These are phyloP conservation scores for Lactifluus subvellereus DNA, from an alignment of 768 basidiomycete genomes.

Conservation along the genomic window DNA sequence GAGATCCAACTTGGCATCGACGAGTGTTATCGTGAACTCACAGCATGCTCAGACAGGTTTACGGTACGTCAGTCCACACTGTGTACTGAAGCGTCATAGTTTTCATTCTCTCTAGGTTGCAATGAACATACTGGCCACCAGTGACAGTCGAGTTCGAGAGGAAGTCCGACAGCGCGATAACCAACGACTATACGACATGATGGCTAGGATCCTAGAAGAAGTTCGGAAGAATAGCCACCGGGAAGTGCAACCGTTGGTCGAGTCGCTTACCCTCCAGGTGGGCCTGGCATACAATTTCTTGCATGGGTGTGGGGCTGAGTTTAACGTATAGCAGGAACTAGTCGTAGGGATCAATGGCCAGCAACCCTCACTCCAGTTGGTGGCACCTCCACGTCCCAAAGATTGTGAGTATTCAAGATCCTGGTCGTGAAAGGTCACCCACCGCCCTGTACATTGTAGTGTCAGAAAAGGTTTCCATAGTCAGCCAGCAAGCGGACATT, in stretches of 20 bases:
- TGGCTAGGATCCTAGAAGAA: background rate
- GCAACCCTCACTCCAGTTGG: background rate
- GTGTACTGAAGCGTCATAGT: background rate
- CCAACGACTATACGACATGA: background rate
- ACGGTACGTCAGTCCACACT: conserved; percentile 28
- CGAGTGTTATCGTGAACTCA: conserved; percentile 36
- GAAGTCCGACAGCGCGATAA: background rate
- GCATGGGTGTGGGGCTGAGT: background rate
- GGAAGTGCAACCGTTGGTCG: background rate
- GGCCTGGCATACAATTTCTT: background rate
- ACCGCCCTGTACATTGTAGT: background rate
- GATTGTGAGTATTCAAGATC: conserved; percentile 1
- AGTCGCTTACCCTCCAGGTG: background rate
- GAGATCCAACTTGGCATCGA: conserved; percentile 41
- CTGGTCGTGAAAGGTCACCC: background rate
- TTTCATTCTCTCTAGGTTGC: conserved; percentile 4
- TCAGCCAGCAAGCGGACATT: conserved; percentile 30
- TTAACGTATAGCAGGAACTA: background rate
- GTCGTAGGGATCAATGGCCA: background rate
- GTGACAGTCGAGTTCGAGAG: background rate
- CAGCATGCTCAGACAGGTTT: conserved; percentile 34
- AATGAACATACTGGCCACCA: background rate
- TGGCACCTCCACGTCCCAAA: background rate
- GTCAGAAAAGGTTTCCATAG: conserved; percentile 32
- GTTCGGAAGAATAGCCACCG: background rate